These are phyloP conservation scores for Citrus inodora DNA, from an alignment of 345 rosid species.

Conservation along the genomic window DNA sequence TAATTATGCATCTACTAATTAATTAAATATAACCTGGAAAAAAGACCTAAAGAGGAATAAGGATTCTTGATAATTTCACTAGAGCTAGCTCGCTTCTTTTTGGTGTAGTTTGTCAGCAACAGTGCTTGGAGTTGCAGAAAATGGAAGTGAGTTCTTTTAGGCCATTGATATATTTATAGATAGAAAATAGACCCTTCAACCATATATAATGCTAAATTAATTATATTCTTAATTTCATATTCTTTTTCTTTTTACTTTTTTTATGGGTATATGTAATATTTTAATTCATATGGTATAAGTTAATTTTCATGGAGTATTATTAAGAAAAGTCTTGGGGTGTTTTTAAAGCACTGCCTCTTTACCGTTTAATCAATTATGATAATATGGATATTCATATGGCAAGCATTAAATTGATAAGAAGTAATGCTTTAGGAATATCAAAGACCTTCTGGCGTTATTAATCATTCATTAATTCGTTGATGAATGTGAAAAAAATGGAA, in stretches of 20 bases:
- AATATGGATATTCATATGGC: too few relatives aligned
- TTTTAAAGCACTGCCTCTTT: too few relatives aligned
- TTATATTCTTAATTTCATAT: too few relatives aligned
- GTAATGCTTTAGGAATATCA: too few relatives aligned
- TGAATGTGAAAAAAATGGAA: constrained; percentile 25
- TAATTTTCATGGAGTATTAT: neutral
- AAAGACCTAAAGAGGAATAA: constrained; percentile 12
- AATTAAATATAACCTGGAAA: constrained; percentile 18
- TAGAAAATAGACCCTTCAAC: constrained; percentile 21
- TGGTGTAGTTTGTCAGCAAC: constrained; percentile 13
- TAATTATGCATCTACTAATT: too few relatives aligned
- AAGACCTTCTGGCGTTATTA: constrained; percentile 13
- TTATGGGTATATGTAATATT: neutral
- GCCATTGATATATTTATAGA: neutral
- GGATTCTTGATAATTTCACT: constrained; percentile 8
- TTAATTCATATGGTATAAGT: neutral
- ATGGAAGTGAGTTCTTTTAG: constrained; percentile 37
- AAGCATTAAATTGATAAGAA: too few relatives aligned
- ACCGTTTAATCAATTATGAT: too few relatives aligned
- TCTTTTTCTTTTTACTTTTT: neutral
- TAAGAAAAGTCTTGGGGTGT: neutral
- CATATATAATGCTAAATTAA: too few relatives aligned
- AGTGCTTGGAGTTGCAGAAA: constrained; percentile 35
- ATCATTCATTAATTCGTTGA: constrained; percentile 29
- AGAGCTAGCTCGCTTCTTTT: constrained; percentile 7